These are phyloP conservation scores for Boletus barrowsii DNA, from an alignment of 768 basidiomycete genomes.

Conservation along the genomic window DNA sequence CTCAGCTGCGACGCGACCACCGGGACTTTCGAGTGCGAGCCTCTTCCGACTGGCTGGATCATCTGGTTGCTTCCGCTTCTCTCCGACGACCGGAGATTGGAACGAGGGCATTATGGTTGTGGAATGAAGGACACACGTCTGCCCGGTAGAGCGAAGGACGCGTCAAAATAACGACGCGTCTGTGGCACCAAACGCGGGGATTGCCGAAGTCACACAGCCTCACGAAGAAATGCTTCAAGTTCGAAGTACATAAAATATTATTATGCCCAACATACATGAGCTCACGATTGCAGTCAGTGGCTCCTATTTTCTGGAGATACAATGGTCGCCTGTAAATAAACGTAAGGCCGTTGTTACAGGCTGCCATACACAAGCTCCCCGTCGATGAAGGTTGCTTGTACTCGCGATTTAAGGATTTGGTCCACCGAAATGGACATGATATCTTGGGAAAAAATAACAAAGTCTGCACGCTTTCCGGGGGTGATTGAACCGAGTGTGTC, in stretches of 20 bases:
- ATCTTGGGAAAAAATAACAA: conserved; percentile 78
- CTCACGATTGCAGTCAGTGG: background rate
- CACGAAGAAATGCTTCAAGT: too few relatives aligned
- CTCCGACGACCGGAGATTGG: conserved; percentile 18
- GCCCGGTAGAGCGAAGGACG: background rate
- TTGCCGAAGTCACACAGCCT: conserved; percentile 6
- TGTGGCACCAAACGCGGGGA: conserved; percentile 18
- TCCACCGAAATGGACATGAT: conserved; percentile 64
- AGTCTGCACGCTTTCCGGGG: conserved; percentile 80
- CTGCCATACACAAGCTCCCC: conserved; percentile 51
- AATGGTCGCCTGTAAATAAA: background rate
- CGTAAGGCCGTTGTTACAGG: conserved; percentile 21
- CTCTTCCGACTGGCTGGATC: conserved; percentile 29
- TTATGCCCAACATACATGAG: too few relatives aligned
- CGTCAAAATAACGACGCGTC: conserved; percentile 17
- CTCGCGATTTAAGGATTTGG: conserved; percentile 64
- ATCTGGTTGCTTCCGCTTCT: conserved; percentile 29
- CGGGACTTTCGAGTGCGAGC: conserved; percentile 23
- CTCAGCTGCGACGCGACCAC: conserved; percentile 2
- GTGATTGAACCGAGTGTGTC: conserved; percentile 69
- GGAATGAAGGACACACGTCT: background rate
- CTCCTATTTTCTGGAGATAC: background rate
- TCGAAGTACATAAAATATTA: too few relatives aligned
- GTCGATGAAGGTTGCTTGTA: conserved; percentile 76
- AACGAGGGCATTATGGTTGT: conserved; percentile 19